Evolutionary conservation across 2,329 filamentous ascomycete species (phyloP), one percentile per base, ranked within the genome.

Genomic region (Verticillium albo-atrum): DNA sequence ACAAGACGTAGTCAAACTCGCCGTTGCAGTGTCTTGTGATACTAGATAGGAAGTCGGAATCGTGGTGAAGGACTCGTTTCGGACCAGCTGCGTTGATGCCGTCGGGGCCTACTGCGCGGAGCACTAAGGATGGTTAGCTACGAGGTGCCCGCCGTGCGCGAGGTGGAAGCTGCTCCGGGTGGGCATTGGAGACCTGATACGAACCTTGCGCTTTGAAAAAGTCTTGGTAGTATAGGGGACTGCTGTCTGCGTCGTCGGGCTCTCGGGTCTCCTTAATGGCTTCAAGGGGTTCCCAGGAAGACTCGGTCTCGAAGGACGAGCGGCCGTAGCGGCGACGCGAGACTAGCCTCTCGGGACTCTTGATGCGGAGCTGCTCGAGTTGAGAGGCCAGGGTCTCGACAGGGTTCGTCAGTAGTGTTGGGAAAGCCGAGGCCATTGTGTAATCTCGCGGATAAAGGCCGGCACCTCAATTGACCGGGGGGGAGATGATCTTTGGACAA

Each of bases 1-100:
- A 75, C 37, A 83, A 67, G 58, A 82, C 67, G 74, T 77, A 83
- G 65, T 82, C 78, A 66, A 79, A 83, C 69, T 81, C 73, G 75
- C 78, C 77, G 72, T 75, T 73, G 62, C 75, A 69, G 68, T 82
- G 79, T 63, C 72, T 76, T 56, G 71, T 67, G 55, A 79, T 70
- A 23, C 58, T 53, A 35, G 27, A 23, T 27, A 42, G 34, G 26
- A 61, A 42, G 15, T 20, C 2, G 23, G 25, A 27, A 51, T 58
- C 25, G 50, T 37, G n/a, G 54, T 27, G 28, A 12, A 37, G 27
- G 30, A 14, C n/a, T 54, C 17, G 20, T 15, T 47, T 47, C 42
- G 42, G 42, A 23, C 42, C 42, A 25, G 14, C 42, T 12, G 42
- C 42, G 42, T 47, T 25, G 28, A 57, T 56, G 32, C 55, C 27